Base-by-base conservation (phyloP, 139 green algal species). In the Diplosphaera chodatii region DNA sequence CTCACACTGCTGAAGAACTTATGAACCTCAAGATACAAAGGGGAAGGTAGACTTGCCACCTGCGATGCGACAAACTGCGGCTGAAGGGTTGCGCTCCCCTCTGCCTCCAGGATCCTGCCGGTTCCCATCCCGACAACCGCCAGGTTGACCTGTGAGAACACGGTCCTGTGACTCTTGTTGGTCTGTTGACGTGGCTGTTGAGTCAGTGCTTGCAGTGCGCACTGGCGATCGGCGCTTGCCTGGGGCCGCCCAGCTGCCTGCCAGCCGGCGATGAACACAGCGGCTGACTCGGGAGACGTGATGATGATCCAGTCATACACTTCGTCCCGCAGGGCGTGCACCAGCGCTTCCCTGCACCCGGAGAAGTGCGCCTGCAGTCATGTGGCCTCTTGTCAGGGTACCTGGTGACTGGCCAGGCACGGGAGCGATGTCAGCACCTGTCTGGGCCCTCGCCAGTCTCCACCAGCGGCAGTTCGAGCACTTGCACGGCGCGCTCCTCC, bases 181-280 rank as follows among this genome's bases (percentile, higher is more conserved):
- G n/a, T n/a, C n/a, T n/a, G n/a, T n/a, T n/a, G n/a, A n/a, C n/a
- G n/a, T n/a, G n/a, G n/a, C n/a, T n/a, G n/a, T 18, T 8, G 59
- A 33, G 25, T 32, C 5, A 20, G 21, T 16, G 16, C 2, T 32
- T 32, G 59, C 28, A 65, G 59, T n/a, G 32, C 25, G 8, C 5
- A 4, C 15, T 25, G 27, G 4, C 40, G 59, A 25, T n/a, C 28
- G 22, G 5, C 28, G 8, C 63, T 78, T 32, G 83, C 78, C 69
- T 86, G 30, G 2, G 88, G 88, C 13, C 67, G 68, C 29, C 80
- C 84, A n/a, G 91, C 91, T 31, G 76, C 63, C 10, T 68, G n/a
- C 91, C 91, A 97, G 30, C 78, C 91, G 63, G 89, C 82, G 2
- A 95, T 27, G 68, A 96, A 95, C 28, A 97, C 91, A 4, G 78